phyloP scores from a whole-genome alignment of 768 basidiomycete genomes.

The Polyporus arcularius region DNA sequence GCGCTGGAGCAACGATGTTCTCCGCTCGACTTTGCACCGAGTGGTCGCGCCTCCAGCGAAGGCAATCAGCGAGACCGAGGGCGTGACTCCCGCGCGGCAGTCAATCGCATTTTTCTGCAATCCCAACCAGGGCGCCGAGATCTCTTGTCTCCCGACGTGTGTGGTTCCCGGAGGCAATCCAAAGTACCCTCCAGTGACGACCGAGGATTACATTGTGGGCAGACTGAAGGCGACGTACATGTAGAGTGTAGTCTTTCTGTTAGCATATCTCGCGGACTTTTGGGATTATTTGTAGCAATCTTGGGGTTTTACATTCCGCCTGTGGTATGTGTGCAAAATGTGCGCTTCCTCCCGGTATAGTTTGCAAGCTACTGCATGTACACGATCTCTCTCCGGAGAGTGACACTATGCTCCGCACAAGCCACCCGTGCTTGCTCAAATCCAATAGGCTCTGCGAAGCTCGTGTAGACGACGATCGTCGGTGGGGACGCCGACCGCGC shows the following conservation, averaged over 20 bases:
- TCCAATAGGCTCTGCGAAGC: background rate
- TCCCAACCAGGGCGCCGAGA: constrained; percentile 67
- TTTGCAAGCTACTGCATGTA: background rate
- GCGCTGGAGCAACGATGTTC: constrained; percentile 81
- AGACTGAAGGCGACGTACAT: constrained; percentile 42
- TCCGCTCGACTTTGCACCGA: constrained; percentile 80
- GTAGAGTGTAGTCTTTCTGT: background rate
- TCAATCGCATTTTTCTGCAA: constrained; percentile 90
- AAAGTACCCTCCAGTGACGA: constrained; percentile 72
- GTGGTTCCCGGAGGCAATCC: constrained; percentile 47
- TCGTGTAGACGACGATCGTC: background rate
- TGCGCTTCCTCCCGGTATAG: no score
- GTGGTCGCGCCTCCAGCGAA: constrained; percentile 72
- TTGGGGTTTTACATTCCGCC: background rate
- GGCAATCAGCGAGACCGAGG: constrained; percentile 49
- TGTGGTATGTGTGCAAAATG: no score
- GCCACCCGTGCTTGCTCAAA: background rate
- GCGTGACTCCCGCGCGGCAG: constrained; percentile 66
- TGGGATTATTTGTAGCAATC: background rate
- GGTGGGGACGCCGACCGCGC: background rate
- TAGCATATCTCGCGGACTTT: background rate
- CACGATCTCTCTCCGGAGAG: background rate
- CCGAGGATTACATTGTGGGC: constrained; percentile 77
- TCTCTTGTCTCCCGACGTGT: constrained; percentile 73
- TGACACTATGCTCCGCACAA: background rate